Base-by-base conservation (phyloP, 129 eudicot species). In the Flaveria bidentis region DNA sequence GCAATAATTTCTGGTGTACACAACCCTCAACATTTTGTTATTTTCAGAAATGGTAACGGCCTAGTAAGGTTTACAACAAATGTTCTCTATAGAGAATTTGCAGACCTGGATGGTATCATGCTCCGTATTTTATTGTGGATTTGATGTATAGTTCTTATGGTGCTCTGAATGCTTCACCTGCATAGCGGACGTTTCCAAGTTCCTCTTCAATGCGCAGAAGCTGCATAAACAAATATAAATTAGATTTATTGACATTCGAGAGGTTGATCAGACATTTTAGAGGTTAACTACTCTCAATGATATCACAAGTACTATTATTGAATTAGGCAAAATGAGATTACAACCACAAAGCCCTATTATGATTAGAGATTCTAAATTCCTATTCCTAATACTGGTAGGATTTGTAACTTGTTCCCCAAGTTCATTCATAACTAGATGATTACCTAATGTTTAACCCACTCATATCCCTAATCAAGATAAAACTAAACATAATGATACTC, bases 181-280 rank as follows among this genome's bases (percentile, higher is more conserved):
- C 98, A 84, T 88, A 93, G 51, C 97, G 97, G 41, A 93, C 98
- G 74, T 84, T 84, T 73, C 97, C 97, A 26, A 93, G 98, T 78
- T 93, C 97, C 88, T 93, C 98, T 84, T 93, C 98, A 78, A 93
- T 93, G 57, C 98, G 98, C 69, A 93, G 63, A 78, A 93, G 96
- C 98, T 93, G 91, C 72, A 86, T 22, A 17, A 63, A 45, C 60
- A 36, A 20, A 16, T 15, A 16, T 15, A 74, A 18, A 25, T 25
- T 4, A 61, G 67, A 61, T 61, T 26, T 26, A 26, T 14, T 1
- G 67, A 12, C 17, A 28, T 61, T 28, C 2, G 9, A 61, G 42
- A 61, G 65, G 65, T 23, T 57, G 4, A 22, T 57, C 16, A 10
- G 6, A 25, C 1, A 0, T 57, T 20, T 20, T 11, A 55, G 9